A percentile compares a stretch with the other conserved stretches of the same genome.
These are phyloP conservation scores for Artemisia annua DNA, from an alignment of 129 eudicot species.

Conservation along the genomic window DNA sequence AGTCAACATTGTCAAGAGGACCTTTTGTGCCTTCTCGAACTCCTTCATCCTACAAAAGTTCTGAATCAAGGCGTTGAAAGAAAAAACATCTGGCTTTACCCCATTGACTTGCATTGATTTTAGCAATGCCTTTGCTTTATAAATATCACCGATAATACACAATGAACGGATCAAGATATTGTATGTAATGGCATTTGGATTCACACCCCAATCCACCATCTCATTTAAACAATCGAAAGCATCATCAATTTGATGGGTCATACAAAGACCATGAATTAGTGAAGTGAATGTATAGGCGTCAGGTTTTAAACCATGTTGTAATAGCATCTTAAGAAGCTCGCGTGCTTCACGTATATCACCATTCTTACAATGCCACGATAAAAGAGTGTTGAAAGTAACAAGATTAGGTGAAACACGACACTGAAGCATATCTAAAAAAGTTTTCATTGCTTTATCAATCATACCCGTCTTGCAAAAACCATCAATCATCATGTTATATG, in stretches of 20 bases:
- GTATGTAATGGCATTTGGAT: slow-evolving; percentile 70
- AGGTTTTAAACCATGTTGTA: slow-evolving; percentile 59
- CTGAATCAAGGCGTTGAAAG: slow-evolving; percentile 82
- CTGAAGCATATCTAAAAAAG: slow-evolving; percentile 58
- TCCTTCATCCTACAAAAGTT: slow-evolving; percentile 67
- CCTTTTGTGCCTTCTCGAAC: slow-evolving; percentile 74
- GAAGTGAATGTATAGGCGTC: slow-evolving; percentile 76
- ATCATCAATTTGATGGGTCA: slow-evolving; percentile 65
- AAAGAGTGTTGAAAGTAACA: slow-evolving; percentile 77
- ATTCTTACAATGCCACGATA: slow-evolving; percentile 64
- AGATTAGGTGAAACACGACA: slow-evolving; percentile 61
- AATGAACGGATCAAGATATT: slow-evolving; percentile 71
- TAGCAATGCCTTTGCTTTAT: slow-evolving; percentile 50
- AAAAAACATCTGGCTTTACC: slow-evolving; percentile 65
- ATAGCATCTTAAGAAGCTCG: slow-evolving; percentile 68
- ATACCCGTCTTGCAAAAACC: slow-evolving; percentile 68
- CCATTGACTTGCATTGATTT: slow-evolving; percentile 77
- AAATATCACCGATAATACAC: slow-evolving; percentile 59
- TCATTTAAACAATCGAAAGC: slow-evolving; percentile 80
- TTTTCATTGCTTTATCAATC: slow-evolving; percentile 59
- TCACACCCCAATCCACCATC: slow-evolving; percentile 80
- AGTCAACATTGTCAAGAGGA: slow-evolving; percentile 60
- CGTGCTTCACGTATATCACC: slow-evolving; percentile 51
- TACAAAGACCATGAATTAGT: slow-evolving; percentile 75
- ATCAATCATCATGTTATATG: slow-evolving; percentile 81